Evolutionary conservation across 2,329 filamentous ascomycete genomes (phyloP), one percentile per base, ranked within the genome.

Genomic region (Monosporascus ibericus): DNA sequence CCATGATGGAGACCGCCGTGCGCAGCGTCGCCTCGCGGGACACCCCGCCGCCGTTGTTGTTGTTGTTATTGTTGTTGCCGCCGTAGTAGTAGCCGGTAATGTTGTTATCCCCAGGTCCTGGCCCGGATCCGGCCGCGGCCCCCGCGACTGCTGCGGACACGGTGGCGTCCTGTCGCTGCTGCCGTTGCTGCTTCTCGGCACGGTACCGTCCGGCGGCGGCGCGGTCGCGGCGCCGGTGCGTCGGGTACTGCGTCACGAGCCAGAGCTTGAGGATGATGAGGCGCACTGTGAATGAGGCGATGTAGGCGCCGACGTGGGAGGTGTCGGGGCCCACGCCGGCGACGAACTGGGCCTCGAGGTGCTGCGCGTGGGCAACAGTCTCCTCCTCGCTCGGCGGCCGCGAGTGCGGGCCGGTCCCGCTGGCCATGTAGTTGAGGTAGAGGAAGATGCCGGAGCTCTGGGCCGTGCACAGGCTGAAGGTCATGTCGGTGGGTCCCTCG

Each of bases 1-100:
- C 73, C 48, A 80, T 70, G 48, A 74, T 70, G 17, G 75, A 72
- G 18, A 78, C 62, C 5, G 78, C 74, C 7, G 72, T 76, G 48
- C 73, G 73, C 18, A 77, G 65, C 63, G 74, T 75, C 39, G 72
- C 70, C 51, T 73, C 69, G 46, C 65, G 67, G 25, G 70, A 68
- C 15, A 74, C 68, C 2, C 55, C 48, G 17, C 52, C 49, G 42
- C 47, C 47, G 27, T 22, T 11, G 47, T 40, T 11, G 47, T 20
- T n/a, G 27, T 22, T 11, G 47, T 40, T 11, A 44, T 20, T n/a
- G 11, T 15, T 34, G 50, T 36, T 6, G 34, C 25, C 34, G 44
- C 38, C 39, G 53, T 50, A 30, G 27, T 20, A 22, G 40, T 42
- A 18, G 48, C 20, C 14, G 22, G 47, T 18, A 18, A 34, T 44